Evolutionary conservation across 2,329 filamentous ascomycete genomes (phyloP).

Genomic region (Hymenotorrendiella dingleyae): DNA sequence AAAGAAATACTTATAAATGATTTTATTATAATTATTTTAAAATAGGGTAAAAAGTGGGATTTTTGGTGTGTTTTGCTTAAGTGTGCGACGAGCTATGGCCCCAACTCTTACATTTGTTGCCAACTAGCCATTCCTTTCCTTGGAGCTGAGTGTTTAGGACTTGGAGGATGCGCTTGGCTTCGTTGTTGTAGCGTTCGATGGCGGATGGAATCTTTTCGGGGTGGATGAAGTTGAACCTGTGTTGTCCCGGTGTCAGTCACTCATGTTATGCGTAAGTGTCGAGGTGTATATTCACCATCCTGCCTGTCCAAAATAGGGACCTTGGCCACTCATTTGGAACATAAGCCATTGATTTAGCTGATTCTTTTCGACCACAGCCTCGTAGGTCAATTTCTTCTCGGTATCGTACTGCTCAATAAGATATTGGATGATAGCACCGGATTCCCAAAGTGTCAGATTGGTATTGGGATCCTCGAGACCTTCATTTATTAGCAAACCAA

Average conservation of each 20-base stretch:
- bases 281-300: constrained; percentile 16
- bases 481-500: background rate
- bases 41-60: too few species aligned
- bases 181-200: constrained; percentile 37
- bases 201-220: constrained; percentile 37
- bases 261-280: too few species aligned
- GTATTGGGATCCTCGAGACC: constrained; percentile 34
- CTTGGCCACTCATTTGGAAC: constrained; percentile 35
- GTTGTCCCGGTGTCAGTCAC: too few species aligned
- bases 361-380: constrained; percentile 26
- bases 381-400: constrained; percentile 31
- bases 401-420: constrained; percentile 36
- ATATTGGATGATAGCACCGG: constrained; percentile 39
- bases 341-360: constrained; percentile 32
- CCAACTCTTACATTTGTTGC: constrained; percentile 31
- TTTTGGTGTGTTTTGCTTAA: too few species aligned
- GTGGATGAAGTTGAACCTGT: constrained; percentile 27
- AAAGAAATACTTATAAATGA: too few species aligned
- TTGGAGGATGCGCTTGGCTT: constrained; percentile 29
- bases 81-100: too few species aligned
- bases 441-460: constrained; percentile 38
- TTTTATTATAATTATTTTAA: too few species aligned
- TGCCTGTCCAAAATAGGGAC: constrained; percentile 35
- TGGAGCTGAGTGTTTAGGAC: constrained; percentile 37
- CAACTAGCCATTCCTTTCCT: constrained; percentile 32